Evolutionary conservation across 2,329 filamentous ascomycete genomes (phyloP).

Genomic region (Atkinsonella hypoxylon): DNA sequence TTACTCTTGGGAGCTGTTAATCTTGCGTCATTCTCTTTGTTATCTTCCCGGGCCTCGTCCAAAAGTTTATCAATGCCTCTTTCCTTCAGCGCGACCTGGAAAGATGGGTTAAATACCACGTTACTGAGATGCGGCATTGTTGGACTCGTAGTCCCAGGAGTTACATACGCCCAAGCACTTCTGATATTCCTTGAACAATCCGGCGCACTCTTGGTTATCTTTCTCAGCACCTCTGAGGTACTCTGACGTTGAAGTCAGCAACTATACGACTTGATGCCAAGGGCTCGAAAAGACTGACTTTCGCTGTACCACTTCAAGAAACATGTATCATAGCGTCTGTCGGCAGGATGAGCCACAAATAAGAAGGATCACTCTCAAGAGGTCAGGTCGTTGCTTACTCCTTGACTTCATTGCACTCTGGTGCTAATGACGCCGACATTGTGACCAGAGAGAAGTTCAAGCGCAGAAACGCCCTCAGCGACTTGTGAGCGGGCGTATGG

Average conservation of each 20-base stretch:
- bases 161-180: slow-evolving; percentile 62
- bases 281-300: slow-evolving; percentile 46
- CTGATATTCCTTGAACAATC: slow-evolving; percentile 80
- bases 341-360: not conserved
- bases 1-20: slow-evolving; percentile 31
- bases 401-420: slow-evolving; percentile 91
- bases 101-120: slow-evolving; percentile 5
- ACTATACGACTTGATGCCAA: too few relatives aligned
- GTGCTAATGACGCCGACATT: slow-evolving; percentile 85
- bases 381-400: slow-evolving; percentile 48
- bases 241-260: slow-evolving; percentile 38
- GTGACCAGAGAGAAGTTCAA: not conserved
- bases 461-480: not conserved
- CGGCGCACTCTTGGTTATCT: slow-evolving; percentile 72
- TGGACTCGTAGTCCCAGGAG: too few relatives aligned
- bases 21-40: slow-evolving; percentile 68
- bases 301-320: slow-evolving; percentile 99
- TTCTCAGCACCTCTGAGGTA: slow-evolving; percentile 78
- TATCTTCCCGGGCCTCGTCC: slow-evolving; percentile 80
- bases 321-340: slow-evolving; percentile 86
- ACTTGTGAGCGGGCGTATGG: too few relatives aligned
- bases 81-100: slow-evolving; percentile 71
- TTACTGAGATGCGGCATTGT: not conserved
- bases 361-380: not conserved
- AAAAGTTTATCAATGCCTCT: slow-evolving; percentile 88